These are phyloP conservation scores for Aquanectria penicillioides DNA, from an alignment of 2,329 filamentous ascomycete species.

Conservation along the genomic window DNA sequence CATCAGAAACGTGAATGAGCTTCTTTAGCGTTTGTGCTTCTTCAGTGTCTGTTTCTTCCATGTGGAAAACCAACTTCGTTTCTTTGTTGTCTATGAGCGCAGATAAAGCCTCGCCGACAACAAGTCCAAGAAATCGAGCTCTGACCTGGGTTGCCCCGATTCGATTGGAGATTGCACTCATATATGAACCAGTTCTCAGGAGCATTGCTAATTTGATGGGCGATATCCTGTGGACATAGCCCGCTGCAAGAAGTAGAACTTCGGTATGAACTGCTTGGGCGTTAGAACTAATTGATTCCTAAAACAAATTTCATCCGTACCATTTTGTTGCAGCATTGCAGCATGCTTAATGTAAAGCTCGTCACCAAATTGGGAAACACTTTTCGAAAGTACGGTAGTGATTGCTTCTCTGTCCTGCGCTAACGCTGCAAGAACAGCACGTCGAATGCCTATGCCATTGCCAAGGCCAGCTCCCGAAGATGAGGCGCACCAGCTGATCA, in stretches of 20 bases:
- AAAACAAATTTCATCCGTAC: slow-evolving; percentile 53
- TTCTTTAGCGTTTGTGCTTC: slow-evolving; percentile 81
- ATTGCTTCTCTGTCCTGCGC: slow-evolving; percentile 62
- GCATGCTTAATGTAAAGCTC: slow-evolving; percentile 87
- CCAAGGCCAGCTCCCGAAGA: slow-evolving; percentile 73
- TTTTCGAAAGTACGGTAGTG: slow-evolving; percentile 71
- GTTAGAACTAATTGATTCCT: slow-evolving; percentile 31
- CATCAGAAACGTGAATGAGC: slow-evolving; percentile 71
- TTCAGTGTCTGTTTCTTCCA: slow-evolving; percentile 78
- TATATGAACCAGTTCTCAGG: slow-evolving; percentile 76
- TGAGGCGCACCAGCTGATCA: slow-evolving; percentile 73
- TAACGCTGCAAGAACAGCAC: slow-evolving; percentile 71
- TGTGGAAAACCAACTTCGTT: slow-evolving; percentile 82
- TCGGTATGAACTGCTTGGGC: slow-evolving; percentile 77
- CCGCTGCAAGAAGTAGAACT: slow-evolving; percentile 78
- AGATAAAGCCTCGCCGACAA: slow-evolving; percentile 79
- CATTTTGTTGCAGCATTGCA: slow-evolving; percentile 88
- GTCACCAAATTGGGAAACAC: slow-evolving; percentile 81
- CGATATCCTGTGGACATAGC: slow-evolving; percentile 75
- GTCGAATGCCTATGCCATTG: slow-evolving; percentile 71
- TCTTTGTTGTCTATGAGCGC: slow-evolving; percentile 73
- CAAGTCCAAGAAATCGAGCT: slow-evolving; percentile 87
- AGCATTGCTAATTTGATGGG: slow-evolving; percentile 74
- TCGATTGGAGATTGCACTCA: slow-evolving; percentile 85
- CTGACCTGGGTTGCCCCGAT: slow-evolving; percentile 79